Base-by-base conservation (phyloP, 2,329 filamentous ascomycete species). In the Pleurostoma richardsiae region DNA sequence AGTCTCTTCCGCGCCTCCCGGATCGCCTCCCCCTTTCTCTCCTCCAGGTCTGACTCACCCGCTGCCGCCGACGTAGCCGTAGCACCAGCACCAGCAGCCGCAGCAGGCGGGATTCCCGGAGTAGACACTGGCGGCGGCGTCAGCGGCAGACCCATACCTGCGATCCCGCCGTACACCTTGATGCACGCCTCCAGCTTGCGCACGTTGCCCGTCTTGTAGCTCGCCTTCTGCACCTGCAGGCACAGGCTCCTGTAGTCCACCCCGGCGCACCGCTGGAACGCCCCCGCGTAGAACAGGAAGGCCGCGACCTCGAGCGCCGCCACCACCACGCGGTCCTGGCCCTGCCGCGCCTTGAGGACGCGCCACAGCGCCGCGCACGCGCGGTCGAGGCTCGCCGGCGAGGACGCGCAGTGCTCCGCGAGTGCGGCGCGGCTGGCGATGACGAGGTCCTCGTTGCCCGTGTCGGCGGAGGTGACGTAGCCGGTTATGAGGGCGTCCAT, bases 191-290 rank as follows among this genome's bases (percentile, higher is more conserved):
- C 80, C 1, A 97, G 74, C 63, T 94, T 92, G 43, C 84, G 80
- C 40, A 96, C 80, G 61, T 89, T 94, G 26, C 85, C 82, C 1
- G 86, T 87, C 67, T 91, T 92, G 70, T 87, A 91, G 52, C 91
- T 87, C 1, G 87, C 79, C 64, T 85, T 90, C 59, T 95, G 89
- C 4, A 86, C 80, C 33, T 82, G 72, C 5, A 83, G 71, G 49
- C 90, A 89, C 3, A 96, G 67, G 5, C 65, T 73, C 50, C 80
- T 80, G 60, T 73, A 61, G 52, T 74, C 68, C 11, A 72, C 53
- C 5, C 54, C 55, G 7, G 57, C 54, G 54, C 63, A 70, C 29
- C 56, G 63, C 62, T 67, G 70, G 54, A 77, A 71, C 43, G 75
- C 62, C 8, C 67, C 75, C 41, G 71, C 76, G 68, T 91, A 83